Evolutionary conservation across 2,329 filamentous ascomycete genomes (phyloP), one percentile per base, ranked within the genome.

Genomic region (Tolypocladium tropicale): DNA sequence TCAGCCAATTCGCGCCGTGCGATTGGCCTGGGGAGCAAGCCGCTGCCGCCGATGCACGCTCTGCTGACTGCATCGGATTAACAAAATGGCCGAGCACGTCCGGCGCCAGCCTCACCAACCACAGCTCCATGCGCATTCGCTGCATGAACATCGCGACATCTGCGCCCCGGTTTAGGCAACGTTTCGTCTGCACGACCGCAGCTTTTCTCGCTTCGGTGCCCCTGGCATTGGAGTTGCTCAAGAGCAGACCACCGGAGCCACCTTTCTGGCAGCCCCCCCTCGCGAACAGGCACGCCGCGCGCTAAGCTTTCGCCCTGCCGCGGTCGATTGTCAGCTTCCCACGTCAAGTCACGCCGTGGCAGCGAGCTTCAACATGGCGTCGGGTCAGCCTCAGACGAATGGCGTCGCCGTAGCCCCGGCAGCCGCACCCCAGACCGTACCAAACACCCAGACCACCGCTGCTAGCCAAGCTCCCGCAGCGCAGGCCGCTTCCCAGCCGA

Each of bases 381-480:
- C 70, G 6, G 72, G 65, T 55, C 70, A 71, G 51, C 72, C 79
- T 9, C 80, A 83, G 63, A 74, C 79, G 11, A 84, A 85, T 64
- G 82, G 81, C 59, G 70, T 78, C 28, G 68, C 74, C 1, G 58
- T 71, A 23, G 67, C 76, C 39, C 71, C 77, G 9, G 63, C 70
- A 34, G 70, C 65, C 58, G 62, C 65, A 50, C 71, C 74, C 4
- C 68, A 73, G 54, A 70, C 71, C 32, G 60, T 69, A 21, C 62
- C 68, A 25, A 69, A 69, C 49, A 72, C 71, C n/a, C 71, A 73
- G 53, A 64, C 65, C 7, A 66, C 70, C 5, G 56, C 66, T 3
- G 46, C 67, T 21, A 65, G 63, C 21, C 65, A 69, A 36, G 63
- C 65, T 18, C 37, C 63, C 10, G 55, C 64, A 51, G 59, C 64